phyloP scores from a whole-genome alignment of 192 early-diverging fungal species.

The Coemansia sp. region DNA sequence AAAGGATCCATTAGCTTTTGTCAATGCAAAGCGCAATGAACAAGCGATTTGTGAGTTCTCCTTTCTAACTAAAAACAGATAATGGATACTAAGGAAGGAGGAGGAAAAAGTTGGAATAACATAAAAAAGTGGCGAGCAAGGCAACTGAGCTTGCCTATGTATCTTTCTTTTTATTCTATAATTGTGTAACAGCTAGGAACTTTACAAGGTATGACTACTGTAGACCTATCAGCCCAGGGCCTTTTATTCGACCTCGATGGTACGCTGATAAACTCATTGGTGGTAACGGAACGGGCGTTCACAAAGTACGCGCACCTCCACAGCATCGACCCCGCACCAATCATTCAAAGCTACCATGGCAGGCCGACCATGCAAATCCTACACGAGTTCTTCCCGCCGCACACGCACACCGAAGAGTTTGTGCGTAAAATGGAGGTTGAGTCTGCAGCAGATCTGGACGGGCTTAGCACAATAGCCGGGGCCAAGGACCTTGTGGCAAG shows the following conservation, averaged over 20 bases:
- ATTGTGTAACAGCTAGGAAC: no score
- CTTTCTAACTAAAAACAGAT: no score
- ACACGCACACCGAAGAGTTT: slow-evolving; percentile 23
- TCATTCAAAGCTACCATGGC: slow-evolving; percentile 27
- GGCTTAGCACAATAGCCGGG: slow-evolving; percentile 21
- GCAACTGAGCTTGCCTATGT: no score
- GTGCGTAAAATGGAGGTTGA: slow-evolving; percentile 22
- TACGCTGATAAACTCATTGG: slow-evolving; percentile 25
- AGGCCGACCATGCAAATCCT: slow-evolving; percentile 37
- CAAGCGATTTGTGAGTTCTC: no score
- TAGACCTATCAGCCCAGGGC: neutral
- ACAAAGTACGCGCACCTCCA: slow-evolving; percentile 10
- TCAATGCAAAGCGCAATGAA: no score
- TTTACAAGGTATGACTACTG: no score
- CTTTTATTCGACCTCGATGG: slow-evolving; percentile 31
- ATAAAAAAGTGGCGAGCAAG: no score
- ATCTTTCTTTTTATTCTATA: no score
- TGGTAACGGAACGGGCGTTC: slow-evolving; percentile 26
- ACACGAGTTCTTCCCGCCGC: slow-evolving; percentile 17
- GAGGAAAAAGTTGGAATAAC: no score
- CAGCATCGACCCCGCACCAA: slow-evolving; percentile 20
- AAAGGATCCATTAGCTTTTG: no score
- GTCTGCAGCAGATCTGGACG: slow-evolving; percentile 6
- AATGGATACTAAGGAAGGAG: no score
- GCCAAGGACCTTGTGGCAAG: slow-evolving; percentile 10